Conservation (phyloP, 1,139 yeast species). For the Candida neerlandica region DNA sequence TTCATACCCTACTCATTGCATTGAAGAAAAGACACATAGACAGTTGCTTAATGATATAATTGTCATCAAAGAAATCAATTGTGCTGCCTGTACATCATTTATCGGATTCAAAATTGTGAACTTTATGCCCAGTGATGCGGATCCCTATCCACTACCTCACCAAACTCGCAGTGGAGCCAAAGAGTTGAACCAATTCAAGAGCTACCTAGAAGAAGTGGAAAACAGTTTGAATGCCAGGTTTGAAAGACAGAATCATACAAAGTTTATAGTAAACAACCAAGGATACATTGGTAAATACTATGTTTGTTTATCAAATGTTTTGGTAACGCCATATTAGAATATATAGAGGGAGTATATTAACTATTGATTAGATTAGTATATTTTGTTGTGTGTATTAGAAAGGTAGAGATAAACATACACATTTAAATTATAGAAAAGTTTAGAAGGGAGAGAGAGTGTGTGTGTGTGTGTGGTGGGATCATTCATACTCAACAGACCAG, state of each 20-base stretch:
- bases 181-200: conserved; percentile 15
- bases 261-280: conserved; percentile 8
- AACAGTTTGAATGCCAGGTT: conserved; percentile 14
- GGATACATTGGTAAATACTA: conserved; percentile 10
- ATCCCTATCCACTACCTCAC: neutral
- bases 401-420: too few relatives aligned
- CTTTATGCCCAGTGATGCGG: conserved; percentile 8
- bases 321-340: neutral
- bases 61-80: conserved; percentile 16
- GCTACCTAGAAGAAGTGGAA: conserved; percentile 17
- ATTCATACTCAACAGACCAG: too few relatives aligned
- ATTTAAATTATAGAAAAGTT: too few relatives aligned
- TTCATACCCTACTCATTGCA: conserved; percentile 12
- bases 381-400: too few relatives aligned
- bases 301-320: conserved; percentile 8
- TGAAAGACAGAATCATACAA: conserved; percentile 7
- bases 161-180: neutral
- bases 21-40: conserved; percentile 8
- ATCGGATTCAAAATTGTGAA: conserved; percentile 20
- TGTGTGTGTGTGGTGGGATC: too few relatives aligned
- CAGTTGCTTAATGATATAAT: conserved; percentile 12
- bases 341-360: neutral
- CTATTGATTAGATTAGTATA: neutral
- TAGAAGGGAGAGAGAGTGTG: too few relatives aligned
- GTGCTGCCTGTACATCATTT: conserved; percentile 18